Conservation (phyloP, 768 basidiomycete species). For the Heimioporus sp. region DNA sequence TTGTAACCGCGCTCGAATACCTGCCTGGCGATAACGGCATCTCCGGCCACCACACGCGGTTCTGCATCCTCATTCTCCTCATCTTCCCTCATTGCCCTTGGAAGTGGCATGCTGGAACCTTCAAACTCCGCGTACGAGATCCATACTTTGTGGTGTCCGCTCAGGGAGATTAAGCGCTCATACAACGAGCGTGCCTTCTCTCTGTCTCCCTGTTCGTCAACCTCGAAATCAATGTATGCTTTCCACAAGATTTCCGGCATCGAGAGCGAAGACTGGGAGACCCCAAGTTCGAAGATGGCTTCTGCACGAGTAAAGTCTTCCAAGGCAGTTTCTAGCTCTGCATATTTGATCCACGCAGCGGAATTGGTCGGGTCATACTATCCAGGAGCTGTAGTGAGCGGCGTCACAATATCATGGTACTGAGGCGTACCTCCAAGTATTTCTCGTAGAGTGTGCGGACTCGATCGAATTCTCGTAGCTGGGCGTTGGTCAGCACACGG, state of each 20-base stretch:
- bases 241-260: conserved; percentile 97
- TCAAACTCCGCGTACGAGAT: conserved; percentile 94
- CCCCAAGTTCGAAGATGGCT: conserved; percentile 91
- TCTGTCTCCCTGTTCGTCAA: conserved; percentile 84
- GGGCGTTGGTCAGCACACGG: conserved; percentile 7
- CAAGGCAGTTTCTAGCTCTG: conserved; percentile 85
- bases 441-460: conserved; percentile 91
- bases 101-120: conserved; percentile 67
- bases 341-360: conserved; percentile 93
- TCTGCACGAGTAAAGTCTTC: conserved; percentile 88
- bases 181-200: conserved; percentile 82
- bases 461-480: conserved; percentile 94
- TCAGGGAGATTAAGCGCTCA: conserved; percentile 80
- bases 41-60: conserved; percentile 65
- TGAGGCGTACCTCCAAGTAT: conserved; percentile 73
- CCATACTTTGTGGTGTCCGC: conserved; percentile 97
- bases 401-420: not conserved
- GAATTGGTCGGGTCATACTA: conserved; percentile 89
- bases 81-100: conserved; percentile 63
- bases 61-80: conserved; percentile 55
- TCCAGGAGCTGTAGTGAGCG: not conserved
- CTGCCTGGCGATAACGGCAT: conserved; percentile 63
- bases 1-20: conserved; percentile 89
- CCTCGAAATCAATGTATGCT: conserved; percentile 96
- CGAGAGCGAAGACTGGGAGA: conserved; percentile 78